phyloP scores from a whole-genome alignment of 208 protist species.

The Leishmania lainsoni region DNA sequence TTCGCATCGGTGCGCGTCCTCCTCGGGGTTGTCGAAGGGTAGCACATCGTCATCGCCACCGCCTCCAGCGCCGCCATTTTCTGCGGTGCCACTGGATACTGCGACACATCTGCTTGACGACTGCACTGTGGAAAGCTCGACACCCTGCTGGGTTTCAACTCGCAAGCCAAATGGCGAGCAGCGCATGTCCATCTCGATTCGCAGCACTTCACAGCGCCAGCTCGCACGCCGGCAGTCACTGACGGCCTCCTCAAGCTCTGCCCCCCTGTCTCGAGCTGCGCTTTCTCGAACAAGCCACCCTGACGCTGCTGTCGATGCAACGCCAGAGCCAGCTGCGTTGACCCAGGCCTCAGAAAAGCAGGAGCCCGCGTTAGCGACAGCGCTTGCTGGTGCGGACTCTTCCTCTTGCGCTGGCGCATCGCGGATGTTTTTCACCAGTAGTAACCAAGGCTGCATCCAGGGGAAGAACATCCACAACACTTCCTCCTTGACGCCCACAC shows the following conservation, averaged over 20 bases:
- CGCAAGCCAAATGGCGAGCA: constrained; percentile 29
- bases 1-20: constrained; percentile 2
- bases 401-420: neutral
- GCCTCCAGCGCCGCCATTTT: neutral
- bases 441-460: neutral
- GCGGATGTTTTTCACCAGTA: neutral
- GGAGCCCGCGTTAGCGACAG: neutral
- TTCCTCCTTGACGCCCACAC: neutral
- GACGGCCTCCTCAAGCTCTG: neutral
- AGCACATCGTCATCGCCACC: neutral
- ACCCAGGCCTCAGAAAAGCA: neutral
- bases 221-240: constrained; percentile 16
- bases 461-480: neutral
- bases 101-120: neutral
- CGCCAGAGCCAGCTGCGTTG: neutral
- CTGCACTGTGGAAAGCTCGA: neutral
- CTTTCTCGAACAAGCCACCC: neutral
- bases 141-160: constrained; percentile 20
- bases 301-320: neutral
- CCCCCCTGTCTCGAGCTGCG: neutral
- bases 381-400: neutral
- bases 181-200: constrained; percentile 76
- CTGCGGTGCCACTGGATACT: neutral
- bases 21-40: neutral
- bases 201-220: constrained; percentile 36